These are phyloP conservation scores for Dentipellis sp. DNA, from an alignment of 768 basidiomycete species.

Conservation along the genomic window DNA sequence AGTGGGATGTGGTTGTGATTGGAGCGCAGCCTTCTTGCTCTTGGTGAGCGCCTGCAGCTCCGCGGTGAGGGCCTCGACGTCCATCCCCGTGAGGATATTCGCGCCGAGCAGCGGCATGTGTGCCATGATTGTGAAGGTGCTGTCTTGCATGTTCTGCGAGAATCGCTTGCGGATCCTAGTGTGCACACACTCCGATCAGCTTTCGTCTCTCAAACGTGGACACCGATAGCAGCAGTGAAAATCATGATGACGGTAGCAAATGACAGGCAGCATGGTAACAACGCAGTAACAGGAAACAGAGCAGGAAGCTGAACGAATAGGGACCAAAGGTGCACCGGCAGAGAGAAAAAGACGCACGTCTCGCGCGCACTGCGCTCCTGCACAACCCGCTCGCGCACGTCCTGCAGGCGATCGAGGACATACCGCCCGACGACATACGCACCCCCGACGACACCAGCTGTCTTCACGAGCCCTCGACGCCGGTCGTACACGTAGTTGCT, in stretches of 20 bases:
- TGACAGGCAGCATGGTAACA: too few species aligned
- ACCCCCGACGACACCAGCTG: constrained; percentile 45
- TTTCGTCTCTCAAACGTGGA: not conserved
- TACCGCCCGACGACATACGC: constrained; percentile 57
- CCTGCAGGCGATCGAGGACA: constrained; percentile 51
- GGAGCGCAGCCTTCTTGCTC: constrained; percentile 14
- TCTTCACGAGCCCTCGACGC: constrained; percentile 34
- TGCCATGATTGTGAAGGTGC: constrained; percentile 66
- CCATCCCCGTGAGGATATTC: constrained; percentile 62
- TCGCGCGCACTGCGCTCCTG: constrained; percentile 57
- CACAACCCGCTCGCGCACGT: constrained; percentile 54
- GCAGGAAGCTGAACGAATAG: too few species aligned
- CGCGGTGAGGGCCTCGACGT: constrained; percentile 62
- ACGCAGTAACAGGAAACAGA: too few species aligned
- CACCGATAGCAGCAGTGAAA: not conserved
- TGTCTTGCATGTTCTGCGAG: constrained; percentile 66
- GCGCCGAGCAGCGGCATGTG: constrained; percentile 57
- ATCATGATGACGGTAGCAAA: not conserved
- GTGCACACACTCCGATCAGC: not conserved
- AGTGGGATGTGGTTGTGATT: constrained; percentile 7
- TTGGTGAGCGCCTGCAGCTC: constrained; percentile 41
- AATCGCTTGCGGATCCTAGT: constrained; percentile 64
- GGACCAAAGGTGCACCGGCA: not conserved
- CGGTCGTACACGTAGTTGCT: constrained; percentile 42
- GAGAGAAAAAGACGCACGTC: constrained; percentile 37